phyloP scores from a whole-genome alignment of 176 grass and related monocot genomes.

The Elymus sibiricus region DNA sequence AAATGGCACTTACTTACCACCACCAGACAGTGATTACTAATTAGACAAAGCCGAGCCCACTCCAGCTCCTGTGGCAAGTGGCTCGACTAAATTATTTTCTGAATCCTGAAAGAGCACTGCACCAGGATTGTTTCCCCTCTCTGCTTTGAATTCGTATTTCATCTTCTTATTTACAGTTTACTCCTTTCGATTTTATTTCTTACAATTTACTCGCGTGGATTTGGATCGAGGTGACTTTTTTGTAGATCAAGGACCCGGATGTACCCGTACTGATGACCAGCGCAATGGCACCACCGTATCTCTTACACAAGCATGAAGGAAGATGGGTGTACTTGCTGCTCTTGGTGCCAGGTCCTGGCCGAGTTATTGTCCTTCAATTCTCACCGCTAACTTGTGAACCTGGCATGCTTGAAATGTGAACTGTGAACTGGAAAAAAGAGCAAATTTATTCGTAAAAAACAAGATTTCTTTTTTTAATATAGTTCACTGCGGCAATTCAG shows the following conservation, averaged over 20 bases:
- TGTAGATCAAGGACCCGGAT: background rate
- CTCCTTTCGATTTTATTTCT: too few relatives aligned
- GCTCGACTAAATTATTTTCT: conserved; percentile 29
- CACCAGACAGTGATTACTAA: background rate
- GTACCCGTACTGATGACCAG: background rate
- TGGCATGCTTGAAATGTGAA: background rate
- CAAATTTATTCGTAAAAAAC: background rate
- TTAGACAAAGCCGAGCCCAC: conserved; percentile 14
- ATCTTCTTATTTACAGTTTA: background rate
- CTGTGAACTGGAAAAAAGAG: conserved; percentile 6
- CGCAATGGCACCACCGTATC: conserved; percentile 19
- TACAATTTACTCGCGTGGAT: background rate
- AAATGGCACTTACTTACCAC: background rate
- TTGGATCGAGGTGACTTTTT: background rate
- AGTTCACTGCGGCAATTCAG: too few relatives aligned
- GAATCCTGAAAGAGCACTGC: conserved; percentile 12
- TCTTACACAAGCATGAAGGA: background rate
- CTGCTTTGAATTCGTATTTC: conserved; percentile 27
- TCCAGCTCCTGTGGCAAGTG: conserved; percentile 21
- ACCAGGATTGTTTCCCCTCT: conserved; percentile 15
- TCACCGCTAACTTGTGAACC: background rate
- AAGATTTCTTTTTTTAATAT: too few relatives aligned
- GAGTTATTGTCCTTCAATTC: background rate
- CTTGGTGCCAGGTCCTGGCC: conserved; percentile 21
- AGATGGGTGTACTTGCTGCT: conserved; percentile 20